Evolutionary conservation across 140 eudicot species (phyloP), one percentile per base, ranked within the genome.

Genomic region (Senecio squalidus): DNA sequence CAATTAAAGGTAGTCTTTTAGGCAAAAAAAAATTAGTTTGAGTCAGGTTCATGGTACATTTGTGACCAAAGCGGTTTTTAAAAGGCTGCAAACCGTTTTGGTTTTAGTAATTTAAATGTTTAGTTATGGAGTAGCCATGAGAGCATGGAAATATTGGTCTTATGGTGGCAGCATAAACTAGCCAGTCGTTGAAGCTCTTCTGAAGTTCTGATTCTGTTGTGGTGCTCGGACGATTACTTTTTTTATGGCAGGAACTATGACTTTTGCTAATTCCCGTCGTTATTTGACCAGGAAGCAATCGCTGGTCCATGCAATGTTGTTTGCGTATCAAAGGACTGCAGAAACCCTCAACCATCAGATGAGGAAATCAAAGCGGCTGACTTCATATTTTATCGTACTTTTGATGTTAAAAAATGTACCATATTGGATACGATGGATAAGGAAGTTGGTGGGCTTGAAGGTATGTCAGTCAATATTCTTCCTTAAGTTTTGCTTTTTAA

Each of bases 291-390:
- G 97, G 97, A 89, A 71, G 74, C 94, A 25, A 80, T 89, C 70
- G 89, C 89, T 75, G 95, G 95, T 49, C 78, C 60, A 62, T 80
- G 95, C 93, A 78, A 78, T 80, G 89, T 89, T 68, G 81, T 89
- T 25, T 89, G 97, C 67, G 60, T 70, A 24, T 89, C 97, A 41
- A 71, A 61, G 72, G 95, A 89, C 67, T 43, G 45, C 40, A 75
- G 97, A 76, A 89, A 89, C 56, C 82, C 73, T 17, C 95, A 85
- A 65, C 97, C 95, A 47, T 80, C 97, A 66, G 78, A 60, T 39
- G 78, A 82, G 44, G 78, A 89, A 71, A 79, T 82, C 54, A 54
- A 78, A 54, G 69, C 67, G 66, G 94, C 95, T 0, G 87, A 89
- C 74, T 80, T 75, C 44, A 60, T 89, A 34, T 89, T 89, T 76